Evolutionary conservation across 371 early-diverging fungal genomes (phyloP).

Genomic region (Choanephora cucurbitarum): DNA sequence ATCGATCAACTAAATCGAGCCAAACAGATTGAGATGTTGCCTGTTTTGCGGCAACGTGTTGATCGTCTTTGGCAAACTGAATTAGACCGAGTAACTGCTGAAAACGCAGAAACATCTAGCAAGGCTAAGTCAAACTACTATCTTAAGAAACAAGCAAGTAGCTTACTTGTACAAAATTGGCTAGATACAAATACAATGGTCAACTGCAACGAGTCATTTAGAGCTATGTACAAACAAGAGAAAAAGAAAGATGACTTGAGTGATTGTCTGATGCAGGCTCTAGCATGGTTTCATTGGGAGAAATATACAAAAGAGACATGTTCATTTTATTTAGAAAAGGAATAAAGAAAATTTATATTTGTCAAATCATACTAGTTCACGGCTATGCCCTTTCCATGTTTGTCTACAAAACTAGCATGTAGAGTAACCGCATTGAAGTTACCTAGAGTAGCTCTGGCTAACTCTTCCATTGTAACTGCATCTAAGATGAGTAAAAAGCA

Average conservation of each 20-base stretch:
- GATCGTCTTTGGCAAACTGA: constrained; percentile 26
- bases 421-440: constrained; percentile 45
- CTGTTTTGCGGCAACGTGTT: constrained; percentile 24
- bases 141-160: constrained; percentile 35
- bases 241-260: constrained; percentile 76
- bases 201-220: constrained; percentile 23
- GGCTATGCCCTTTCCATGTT: constrained; percentile 36
- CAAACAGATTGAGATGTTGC: constrained; percentile 8
- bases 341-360: constrained; percentile 7
- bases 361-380: constrained; percentile 31
- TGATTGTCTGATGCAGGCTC: constrained; percentile 71
- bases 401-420: constrained; percentile 49
- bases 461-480: constrained; percentile 58
- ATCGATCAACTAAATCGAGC: neutral
- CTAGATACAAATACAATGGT: constrained; percentile 25
- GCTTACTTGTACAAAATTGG: constrained; percentile 42
- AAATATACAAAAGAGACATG: constrained; percentile 8
- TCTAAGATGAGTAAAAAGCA: constrained; percentile 65
- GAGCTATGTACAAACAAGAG: constrained; percentile 43
- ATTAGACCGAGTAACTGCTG: constrained; percentile 5
- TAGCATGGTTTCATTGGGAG: constrained; percentile 70
- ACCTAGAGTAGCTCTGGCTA: constrained; percentile 56
- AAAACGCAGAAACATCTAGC: neutral
- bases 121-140: constrained; percentile 1
- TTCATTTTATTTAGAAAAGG: constrained; percentile 4